Conservation (phyloP, 768 basidiomycete genomes). For the Rhizopogon salebrosus region DNA sequence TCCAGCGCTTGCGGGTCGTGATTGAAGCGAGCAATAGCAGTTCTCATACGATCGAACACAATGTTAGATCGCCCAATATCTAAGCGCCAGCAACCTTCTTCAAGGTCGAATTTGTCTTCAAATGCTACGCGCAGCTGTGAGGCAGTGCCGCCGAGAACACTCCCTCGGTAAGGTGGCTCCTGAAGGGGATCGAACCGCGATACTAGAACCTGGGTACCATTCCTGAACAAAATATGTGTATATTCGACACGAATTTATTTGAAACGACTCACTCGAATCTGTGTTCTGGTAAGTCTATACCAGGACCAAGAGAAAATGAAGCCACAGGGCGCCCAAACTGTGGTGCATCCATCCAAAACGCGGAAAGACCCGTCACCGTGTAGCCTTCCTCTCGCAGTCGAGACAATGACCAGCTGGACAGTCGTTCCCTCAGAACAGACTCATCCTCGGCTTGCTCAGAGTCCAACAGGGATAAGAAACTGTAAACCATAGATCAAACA, state of each 20-base stretch:
- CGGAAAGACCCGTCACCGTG: slow-evolving; percentile 57
- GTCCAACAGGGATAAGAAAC: slow-evolving; percentile 43
- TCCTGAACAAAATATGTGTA: slow-evolving; percentile 35
- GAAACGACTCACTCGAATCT: slow-evolving; percentile 57
- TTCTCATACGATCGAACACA: slow-evolving; percentile 62
- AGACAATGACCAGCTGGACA: slow-evolving; percentile 61
- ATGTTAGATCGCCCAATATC: slow-evolving; percentile 70
- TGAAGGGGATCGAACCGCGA: slow-evolving; percentile 57
- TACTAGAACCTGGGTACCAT: slow-evolving; percentile 64
- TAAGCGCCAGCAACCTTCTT: slow-evolving; percentile 52
- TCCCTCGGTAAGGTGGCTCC: slow-evolving; percentile 50
- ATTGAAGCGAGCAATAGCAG: slow-evolving; percentile 54
- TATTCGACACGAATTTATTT: neutral
- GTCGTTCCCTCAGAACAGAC: slow-evolving; percentile 52
- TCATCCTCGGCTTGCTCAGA: slow-evolving; percentile 66
- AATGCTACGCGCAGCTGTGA: slow-evolving; percentile 59
- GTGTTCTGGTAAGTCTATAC: slow-evolving; percentile 56
- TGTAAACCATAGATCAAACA: slow-evolving; percentile 14
- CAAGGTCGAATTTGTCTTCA: slow-evolving; percentile 38
- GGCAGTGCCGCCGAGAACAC: slow-evolving; percentile 42
- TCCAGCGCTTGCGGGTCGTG: slow-evolving; percentile 47
- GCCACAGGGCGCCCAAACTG: slow-evolving; percentile 65
- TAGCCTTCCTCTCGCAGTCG: slow-evolving; percentile 68
- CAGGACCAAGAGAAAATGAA: slow-evolving; percentile 59
- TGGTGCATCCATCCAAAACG: slow-evolving; percentile 63